Conservation (phyloP, 2,329 filamentous ascomycete species). For the Huntiella decipiens region DNA sequence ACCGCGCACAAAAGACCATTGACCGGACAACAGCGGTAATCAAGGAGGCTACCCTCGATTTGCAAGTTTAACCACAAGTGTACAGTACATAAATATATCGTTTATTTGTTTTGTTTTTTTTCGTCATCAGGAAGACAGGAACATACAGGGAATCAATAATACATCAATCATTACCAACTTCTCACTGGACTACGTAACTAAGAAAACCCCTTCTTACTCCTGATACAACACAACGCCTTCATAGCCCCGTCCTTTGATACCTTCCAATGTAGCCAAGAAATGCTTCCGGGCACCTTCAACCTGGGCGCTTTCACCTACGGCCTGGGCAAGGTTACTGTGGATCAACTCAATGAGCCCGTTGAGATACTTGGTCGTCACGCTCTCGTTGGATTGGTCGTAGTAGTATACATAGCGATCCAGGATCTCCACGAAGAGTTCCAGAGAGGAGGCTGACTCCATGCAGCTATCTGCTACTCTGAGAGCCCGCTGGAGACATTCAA, state of each 20-base stretch:
- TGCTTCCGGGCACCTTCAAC: conserved; percentile 84
- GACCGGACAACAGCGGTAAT: conserved; percentile 54
- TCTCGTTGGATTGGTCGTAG: conserved; percentile 97
- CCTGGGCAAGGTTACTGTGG: conserved; percentile 81
- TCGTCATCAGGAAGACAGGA: background rate
- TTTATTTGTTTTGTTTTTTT: conserved; percentile 4
- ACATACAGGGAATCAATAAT: background rate
- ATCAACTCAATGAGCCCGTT: conserved; percentile 97
- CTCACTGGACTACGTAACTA: too few species aligned
- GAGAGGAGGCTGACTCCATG: conserved; percentile 94
- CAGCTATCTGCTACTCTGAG: conserved; percentile 93
- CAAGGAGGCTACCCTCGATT: conserved; percentile 32
- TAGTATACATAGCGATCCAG: conserved; percentile 97
- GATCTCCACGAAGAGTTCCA: conserved; percentile 96
- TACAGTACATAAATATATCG: background rate
- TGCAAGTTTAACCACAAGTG: conserved; percentile 10
- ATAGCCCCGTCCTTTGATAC: conserved; percentile 79
- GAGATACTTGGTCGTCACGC: conserved; percentile 92
- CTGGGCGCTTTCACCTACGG: conserved; percentile 59
- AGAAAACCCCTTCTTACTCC: conserved; percentile 16
- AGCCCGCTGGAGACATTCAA: conserved; percentile 89
- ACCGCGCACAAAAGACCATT: conserved; percentile 45
- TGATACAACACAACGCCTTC: conserved; percentile 69
- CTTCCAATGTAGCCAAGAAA: conserved; percentile 86
- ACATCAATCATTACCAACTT: conserved; percentile 2